Base-by-base conservation (phyloP, 805 yeast genomes). In the Suhomyces tanzawaensis region DNA sequence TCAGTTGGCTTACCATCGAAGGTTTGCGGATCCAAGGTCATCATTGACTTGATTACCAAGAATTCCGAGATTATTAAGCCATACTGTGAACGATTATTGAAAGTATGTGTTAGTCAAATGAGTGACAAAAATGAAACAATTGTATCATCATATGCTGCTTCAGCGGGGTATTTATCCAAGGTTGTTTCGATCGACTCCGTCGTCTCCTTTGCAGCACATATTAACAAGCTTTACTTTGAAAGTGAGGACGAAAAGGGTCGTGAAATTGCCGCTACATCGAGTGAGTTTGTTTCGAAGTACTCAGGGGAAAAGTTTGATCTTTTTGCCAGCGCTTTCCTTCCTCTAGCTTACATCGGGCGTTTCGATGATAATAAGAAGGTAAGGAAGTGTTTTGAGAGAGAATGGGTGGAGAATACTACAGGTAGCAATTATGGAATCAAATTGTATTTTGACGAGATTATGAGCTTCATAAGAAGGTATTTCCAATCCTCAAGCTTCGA, bases 1-100 rank as follows among this genome's bases (percentile, higher is more conserved):
- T 77, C 95, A 0, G 85, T 90, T 15, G 98, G 98, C 0, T 66
- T 93, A 11, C 97, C 98, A 0, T 87, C 97, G 0, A 88, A 91
- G 52, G 88, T 85, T 0, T 87, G 90, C 17, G 89, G 91, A 0
- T 77, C 95, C 4, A 74, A 80, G 44, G 81, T 89, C 0, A 57
- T 90, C 8, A 86, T 82, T 6, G 72, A 77, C 14, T 57, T 88
- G 32, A 75, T 85, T 0, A 64, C 78, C 8, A 74, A 82, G 44
- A 81, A 83, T 48, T 57, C 63, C 14, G 63, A 64, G 25, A 45
- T 74, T 13, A 49, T 62, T 2, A 62, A 66, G 40, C 66, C 78
- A 0, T 76, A 76, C 51, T 83, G 86, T 9, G 87, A 82, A 39
- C 60, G 66, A n/a, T 59, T 91, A 6, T 60, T 91, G 39, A 72